Percentiles rank a stretch among this genome's conserved stretches.
Evolutionary conservation across 208 protist species (phyloP).

Genomic region (Leptomonas seymouri): DNA sequence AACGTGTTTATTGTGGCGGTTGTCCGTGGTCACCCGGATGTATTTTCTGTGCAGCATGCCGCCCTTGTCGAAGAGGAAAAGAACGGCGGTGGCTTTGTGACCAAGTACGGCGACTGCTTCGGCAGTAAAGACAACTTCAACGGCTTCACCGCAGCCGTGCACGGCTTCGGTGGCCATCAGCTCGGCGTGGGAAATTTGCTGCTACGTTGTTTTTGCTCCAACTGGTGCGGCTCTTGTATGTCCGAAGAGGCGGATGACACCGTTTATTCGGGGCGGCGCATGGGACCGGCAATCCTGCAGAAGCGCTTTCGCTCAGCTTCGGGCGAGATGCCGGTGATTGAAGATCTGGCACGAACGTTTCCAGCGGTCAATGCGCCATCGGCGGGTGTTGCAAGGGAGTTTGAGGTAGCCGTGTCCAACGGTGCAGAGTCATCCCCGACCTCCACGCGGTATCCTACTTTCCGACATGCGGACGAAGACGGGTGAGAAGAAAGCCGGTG

Average conservation of each 20-base stretch:
- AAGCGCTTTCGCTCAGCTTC: constrained; percentile 12
- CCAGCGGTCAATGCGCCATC: neutral
- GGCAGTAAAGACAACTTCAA: constrained; percentile 67
- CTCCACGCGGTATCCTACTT: constrained; percentile 6
- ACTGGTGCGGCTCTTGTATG: constrained; percentile 21
- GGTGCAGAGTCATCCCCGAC: constrained; percentile 2
- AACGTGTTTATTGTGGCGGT: constrained; percentile 86
- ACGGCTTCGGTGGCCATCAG: constrained; percentile 71
- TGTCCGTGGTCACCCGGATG: constrained; percentile 55
- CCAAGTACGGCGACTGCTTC: constrained; percentile 66
- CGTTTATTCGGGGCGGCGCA: constrained; percentile 21
- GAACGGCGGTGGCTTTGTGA: constrained; percentile 62
- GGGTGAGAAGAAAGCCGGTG: neutral
- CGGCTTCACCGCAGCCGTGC: constrained; percentile 57
- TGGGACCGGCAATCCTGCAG: constrained; percentile 24
- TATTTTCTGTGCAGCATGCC: constrained; percentile 55
- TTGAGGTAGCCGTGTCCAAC: constrained; percentile 19
- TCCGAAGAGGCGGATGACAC: constrained; percentile 21
- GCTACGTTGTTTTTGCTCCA: constrained; percentile 30
- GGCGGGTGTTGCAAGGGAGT: constrained; percentile 12
- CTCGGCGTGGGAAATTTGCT: constrained; percentile 38
- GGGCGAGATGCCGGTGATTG: constrained; percentile 22
- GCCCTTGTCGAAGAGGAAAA: constrained; percentile 62
- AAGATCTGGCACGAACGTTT: constrained; percentile 11
- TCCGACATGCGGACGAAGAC: neutral